phyloP scores from a whole-genome alignment of 1,284 basidiomycete species.

The Apiotrichum mycotoxinovorans region DNA sequence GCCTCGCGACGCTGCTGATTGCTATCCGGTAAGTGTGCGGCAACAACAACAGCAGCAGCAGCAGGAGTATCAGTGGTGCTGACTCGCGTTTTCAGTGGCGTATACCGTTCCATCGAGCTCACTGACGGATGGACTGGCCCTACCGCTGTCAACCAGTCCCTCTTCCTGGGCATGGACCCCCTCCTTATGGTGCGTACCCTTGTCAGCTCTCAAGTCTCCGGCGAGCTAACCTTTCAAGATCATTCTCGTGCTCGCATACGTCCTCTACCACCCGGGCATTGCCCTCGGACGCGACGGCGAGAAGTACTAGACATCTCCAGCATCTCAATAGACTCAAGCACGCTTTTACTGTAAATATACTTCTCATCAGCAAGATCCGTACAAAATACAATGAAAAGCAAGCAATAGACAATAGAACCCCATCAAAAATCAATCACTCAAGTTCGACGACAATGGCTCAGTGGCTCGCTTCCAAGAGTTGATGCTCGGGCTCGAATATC shows the following conservation, averaged over 20 bases:
- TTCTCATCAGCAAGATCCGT: too few species aligned
- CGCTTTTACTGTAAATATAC: too few species aligned
- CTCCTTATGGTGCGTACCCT: constrained; percentile 31
- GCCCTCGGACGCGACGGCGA: constrained; percentile 9
- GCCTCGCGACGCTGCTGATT: constrained; percentile 34
- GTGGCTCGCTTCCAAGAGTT: too few species aligned
- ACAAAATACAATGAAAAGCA: too few species aligned
- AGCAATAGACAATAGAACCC: too few species aligned
- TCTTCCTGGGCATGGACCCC: constrained; percentile 40
- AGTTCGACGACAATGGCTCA: too few species aligned
- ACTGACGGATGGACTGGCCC: constrained; percentile 41
- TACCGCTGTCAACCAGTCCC: constrained; percentile 37
- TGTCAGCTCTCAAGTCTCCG: background rate
- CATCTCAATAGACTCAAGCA: too few species aligned
- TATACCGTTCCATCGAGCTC: constrained; percentile 47
- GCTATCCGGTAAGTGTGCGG: constrained; percentile 30
- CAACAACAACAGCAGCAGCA: background rate
- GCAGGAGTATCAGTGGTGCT: background rate
- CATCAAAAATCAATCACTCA: too few species aligned
- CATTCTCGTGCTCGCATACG: constrained; percentile 15
- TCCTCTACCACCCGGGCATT: constrained; percentile 20
- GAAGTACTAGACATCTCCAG: background rate
- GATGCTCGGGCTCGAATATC: too few species aligned
- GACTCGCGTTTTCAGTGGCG: constrained; percentile 23
- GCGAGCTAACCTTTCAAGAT: background rate